Evolutionary conservation across 768 basidiomycete genomes (phyloP).

Genomic region (Kwoniella dejecticola): DNA sequence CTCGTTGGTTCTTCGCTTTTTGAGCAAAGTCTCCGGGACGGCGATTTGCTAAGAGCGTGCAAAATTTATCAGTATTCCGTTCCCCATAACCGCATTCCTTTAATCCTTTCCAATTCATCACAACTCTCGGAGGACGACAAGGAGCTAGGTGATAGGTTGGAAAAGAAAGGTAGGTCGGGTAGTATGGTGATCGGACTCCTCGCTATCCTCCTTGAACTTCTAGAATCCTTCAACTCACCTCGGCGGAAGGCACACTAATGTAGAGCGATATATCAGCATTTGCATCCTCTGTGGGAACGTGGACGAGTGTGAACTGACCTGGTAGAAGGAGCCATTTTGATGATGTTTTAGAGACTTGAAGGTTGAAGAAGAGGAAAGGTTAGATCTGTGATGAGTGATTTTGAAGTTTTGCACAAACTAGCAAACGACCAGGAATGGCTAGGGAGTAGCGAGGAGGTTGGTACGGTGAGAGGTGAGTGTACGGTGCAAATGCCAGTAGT

Average conservation of each 20-base stretch:
- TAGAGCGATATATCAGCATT: conserved; percentile 4
- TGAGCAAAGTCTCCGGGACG: conserved; percentile 99
- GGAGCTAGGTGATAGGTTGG: background rate
- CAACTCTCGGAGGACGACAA: background rate
- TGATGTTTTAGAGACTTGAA: conserved; percentile 27
- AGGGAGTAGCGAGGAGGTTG: background rate
- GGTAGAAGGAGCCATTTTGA: conserved; percentile 53
- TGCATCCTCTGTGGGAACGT: background rate
- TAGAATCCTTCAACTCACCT: conserved; percentile 38
- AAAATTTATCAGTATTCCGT: conserved; percentile 7
- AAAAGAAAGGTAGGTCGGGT: background rate
- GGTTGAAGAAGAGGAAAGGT: conserved; percentile 27
- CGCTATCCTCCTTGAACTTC: conserved; percentile 8
- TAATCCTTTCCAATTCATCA: background rate
- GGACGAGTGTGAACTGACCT: conserved; percentile 28
- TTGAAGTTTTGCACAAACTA: conserved; percentile 3
- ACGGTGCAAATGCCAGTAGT: background rate
- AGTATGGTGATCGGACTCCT: background rate
- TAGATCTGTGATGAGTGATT: background rate
- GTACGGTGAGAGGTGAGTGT: background rate
- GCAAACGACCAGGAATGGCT: conserved; percentile 4
- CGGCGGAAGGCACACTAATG: conserved; percentile 46
- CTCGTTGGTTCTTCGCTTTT: conserved; percentile 98
- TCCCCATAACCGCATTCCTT: too few relatives aligned
- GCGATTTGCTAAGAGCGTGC: conserved; percentile 62